Base-by-base conservation (phyloP, 208 protist species). In the Leishmania guyanensis region DNA sequence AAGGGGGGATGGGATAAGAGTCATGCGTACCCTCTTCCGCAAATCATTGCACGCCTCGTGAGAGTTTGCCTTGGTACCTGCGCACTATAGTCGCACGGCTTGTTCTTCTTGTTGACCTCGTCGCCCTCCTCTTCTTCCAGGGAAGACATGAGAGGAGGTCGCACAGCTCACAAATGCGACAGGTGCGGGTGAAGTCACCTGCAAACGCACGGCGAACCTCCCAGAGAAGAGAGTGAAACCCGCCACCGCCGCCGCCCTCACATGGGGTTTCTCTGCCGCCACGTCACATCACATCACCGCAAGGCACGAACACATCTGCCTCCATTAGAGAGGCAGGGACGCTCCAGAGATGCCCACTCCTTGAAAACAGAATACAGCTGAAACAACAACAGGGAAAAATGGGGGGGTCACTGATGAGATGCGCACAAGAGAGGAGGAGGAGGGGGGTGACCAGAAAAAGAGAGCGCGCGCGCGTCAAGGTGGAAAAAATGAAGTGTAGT, bases 231-330 rank as follows among this genome's bases (percentile, higher is more conserved):
- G 58, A 46, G 43, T 46, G 43, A 33, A 33, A 33, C 8, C 8
- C 5, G 9, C 8, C 8, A 0, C 26, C 58, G 58, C 29, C 26
- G 26, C 14, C 62, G 4, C 43, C 62, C 16, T 29, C 4, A 68
- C 62, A 68, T 68, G 62, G 22, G 29, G 62, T 39, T 29, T 39
- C 29, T n/a, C 62, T 16, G 62, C 9, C 10, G 29, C 29, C 62
- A 68, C 39, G 29, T 20, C 36, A 51, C 39, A 68, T n/a, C 22
- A 62, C 43, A 58, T n/a, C 1, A 33, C 56, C 62, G 29, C 29
- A 56, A 53, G 39, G 48, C 46, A 78, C 74, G 51, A 33, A 78
- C 62, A 78, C 58, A 70, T 58, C 85, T 17, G 68, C 48, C n/a
- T n/a, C 81, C 39, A 82, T 33, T 22, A 75, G 64, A 78, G 58